phyloP scores from a whole-genome alignment of 1,139 yeast genomes.

The Lodderomyces parapsilosis region DNA sequence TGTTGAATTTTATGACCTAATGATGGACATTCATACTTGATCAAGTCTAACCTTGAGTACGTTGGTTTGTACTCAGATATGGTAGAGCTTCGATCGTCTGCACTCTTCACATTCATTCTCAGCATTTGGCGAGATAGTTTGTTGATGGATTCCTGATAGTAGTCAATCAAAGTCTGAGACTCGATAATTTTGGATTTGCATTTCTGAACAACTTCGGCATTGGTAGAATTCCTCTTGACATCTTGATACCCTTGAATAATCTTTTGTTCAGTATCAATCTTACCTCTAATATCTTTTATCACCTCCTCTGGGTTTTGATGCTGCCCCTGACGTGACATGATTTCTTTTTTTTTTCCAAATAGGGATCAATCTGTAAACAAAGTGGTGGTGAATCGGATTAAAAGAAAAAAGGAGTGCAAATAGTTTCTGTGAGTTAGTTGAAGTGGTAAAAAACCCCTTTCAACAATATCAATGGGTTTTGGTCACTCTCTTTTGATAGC shows the following conservation, averaged over 20 bases:
- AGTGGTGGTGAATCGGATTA: neutral
- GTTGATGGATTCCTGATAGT: slow-evolving; percentile 72
- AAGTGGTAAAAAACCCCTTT: no score
- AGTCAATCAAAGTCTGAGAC: slow-evolving; percentile 87
- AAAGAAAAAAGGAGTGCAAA: neutral
- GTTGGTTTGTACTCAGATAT: slow-evolving; percentile 32
- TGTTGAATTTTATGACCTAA: slow-evolving; percentile 93
- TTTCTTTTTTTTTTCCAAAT: neutral
- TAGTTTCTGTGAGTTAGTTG: no score
- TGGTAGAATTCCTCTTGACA: slow-evolving; percentile 73
- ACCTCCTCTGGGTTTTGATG: slow-evolving; percentile 24
- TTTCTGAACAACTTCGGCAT: slow-evolving; percentile 80
- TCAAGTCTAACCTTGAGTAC: slow-evolving; percentile 71
- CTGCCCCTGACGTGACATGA: slow-evolving; percentile 3
- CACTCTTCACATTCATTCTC: slow-evolving; percentile 9
- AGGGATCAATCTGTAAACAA: neutral
- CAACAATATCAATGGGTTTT: no score
- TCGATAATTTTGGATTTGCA: slow-evolving; percentile 91
- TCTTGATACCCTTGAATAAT: slow-evolving; percentile 85
- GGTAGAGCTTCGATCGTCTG: slow-evolving; percentile 11
- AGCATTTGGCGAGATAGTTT: slow-evolving; percentile 49
- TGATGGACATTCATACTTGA: slow-evolving; percentile 91
- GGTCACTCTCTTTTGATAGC: no score
- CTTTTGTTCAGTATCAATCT: slow-evolving; percentile 84
- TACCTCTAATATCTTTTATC: slow-evolving; percentile 66